Percentiles rank a stretch among this genome's conserved stretches.
Evolutionary conservation across 2,329 filamentous ascomycete genomes (phyloP).

Genomic region (Lomentospora prolificans): DNA sequence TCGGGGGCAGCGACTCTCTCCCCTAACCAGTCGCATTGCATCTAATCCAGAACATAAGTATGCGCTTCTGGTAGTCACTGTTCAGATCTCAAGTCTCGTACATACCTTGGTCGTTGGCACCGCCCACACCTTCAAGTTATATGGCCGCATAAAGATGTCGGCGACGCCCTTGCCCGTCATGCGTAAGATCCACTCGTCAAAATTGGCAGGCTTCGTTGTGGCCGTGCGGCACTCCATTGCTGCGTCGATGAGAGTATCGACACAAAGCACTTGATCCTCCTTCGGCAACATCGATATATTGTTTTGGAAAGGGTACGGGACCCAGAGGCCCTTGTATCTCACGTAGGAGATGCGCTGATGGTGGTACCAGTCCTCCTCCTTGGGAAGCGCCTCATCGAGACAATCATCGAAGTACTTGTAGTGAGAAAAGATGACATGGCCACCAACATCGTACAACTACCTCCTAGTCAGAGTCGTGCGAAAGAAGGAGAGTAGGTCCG

Average conservation of each 20-base stretch:
- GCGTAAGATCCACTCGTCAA: conserved; percentile 96
- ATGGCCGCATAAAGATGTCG: conserved; percentile 96
- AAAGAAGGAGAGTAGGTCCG: conserved; percentile 12
- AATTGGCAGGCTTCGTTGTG: conserved; percentile 88
- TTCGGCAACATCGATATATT: conserved; percentile 98
- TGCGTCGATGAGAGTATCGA: conserved; percentile 93
- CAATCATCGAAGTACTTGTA: conserved; percentile 99
- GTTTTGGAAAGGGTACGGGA: conserved; percentile 99
- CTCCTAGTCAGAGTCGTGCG: conserved; percentile 1
- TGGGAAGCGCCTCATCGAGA: conserved; percentile 91
- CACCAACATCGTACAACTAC: conserved; percentile 95
- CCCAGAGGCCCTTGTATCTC: conserved; percentile 92
- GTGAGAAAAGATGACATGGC: conserved; percentile 98
- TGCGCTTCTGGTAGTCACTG: too few relatives aligned
- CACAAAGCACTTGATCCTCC: conserved; percentile 89
- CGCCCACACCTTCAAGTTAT: conserved; percentile 99
- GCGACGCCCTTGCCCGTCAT: conserved; percentile 85
- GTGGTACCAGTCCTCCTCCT: conserved; percentile 89
- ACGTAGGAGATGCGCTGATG: conserved; percentile 99
- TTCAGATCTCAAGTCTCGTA: neutral
- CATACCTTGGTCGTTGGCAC: conserved; percentile 91
- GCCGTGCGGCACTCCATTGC: conserved; percentile 77
- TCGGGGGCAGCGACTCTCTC: conserved; percentile 97
- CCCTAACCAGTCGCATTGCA: conserved; percentile 98
- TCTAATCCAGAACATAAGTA: conserved; percentile 42